Conservation (phyloP, 2,329 filamentous ascomycete species). For the Paecilomyces dactylethromorphus region DNA sequence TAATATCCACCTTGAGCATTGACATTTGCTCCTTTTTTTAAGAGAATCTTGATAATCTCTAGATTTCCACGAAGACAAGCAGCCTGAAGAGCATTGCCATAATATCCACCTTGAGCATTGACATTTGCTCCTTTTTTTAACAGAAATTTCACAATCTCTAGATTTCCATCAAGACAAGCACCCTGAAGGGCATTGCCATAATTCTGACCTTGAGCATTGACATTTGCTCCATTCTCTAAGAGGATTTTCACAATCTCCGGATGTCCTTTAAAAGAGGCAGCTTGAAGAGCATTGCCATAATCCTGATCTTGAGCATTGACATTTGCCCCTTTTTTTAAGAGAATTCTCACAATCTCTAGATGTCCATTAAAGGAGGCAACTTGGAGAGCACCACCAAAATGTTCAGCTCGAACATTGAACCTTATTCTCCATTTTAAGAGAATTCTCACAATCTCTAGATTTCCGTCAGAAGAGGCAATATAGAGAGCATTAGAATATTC, state of each 20-base stretch:
- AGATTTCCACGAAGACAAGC: not conserved
- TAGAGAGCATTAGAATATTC: too few relatives aligned
- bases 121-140: conserved; percentile 6
- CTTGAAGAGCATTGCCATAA: not conserved
- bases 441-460: not conserved
- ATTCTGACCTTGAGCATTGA: not conserved
- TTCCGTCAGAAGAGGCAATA: not conserved
- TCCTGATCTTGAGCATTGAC: not conserved
- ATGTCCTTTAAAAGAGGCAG: not conserved
- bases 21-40: conserved; percentile 6
- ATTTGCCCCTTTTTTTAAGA: not conserved
- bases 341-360: not conserved
- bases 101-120: conserved; percentile 7
- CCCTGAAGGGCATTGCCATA: not conserved
- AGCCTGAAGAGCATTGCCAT: conserved; percentile 4
- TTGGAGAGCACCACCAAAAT: not conserved
- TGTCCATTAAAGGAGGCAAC: not conserved
- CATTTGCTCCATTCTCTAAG: not conserved
- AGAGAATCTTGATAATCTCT: not conserved
- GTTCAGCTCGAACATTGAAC: not conserved
- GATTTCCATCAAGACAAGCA: not conserved
- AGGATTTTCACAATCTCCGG: not conserved
- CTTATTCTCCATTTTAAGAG: not conserved
- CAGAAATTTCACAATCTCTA: not conserved
- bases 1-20: conserved; percentile 8